Evolutionary conservation across 2,329 filamentous ascomycete species (phyloP), one percentile per base, ranked within the genome.

Genomic region (Colletotrichum truncatum): DNA sequence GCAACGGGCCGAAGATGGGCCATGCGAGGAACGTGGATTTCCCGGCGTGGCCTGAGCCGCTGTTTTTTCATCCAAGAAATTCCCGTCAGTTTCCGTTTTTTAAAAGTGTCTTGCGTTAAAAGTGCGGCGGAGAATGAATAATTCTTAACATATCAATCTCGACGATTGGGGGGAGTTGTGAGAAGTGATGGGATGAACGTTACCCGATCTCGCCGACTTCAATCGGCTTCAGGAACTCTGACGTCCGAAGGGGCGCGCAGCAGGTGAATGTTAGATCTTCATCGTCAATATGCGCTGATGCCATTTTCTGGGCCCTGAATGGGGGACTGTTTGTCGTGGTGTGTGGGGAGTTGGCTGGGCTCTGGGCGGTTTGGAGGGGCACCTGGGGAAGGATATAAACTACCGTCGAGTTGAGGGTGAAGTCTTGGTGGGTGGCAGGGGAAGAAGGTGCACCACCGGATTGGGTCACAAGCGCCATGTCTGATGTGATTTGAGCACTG

Each of bases 1-100:
- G 80, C 39, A 94, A 77, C 0, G 91, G 86, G 0, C 89, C 90
- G 38, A 92, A 78, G 39, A 90, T 77, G 0, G 92, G 92, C 73
- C 85, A 85, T 11, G 86, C 78, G 72, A 80, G 83, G 73, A 93
- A 92, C 3, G 84, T 74, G 16, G 73, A 72, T 4, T 75, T 69
- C 60, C 74, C 71, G 16, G 72, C 73, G 63, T 72, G 66, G 10
- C 71, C 71, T 28, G 41, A 54, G 12, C 70, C 70, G 25, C 39
- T 66, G 32, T 52, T n/a, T 18, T 32, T 55, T n/a, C n/a, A n/a
- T n/a, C n/a, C n/a, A 18, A 7, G 32, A 28, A 12, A 26, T 14
- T 4, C 6, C 28, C 6, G 16, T 55, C 18, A 45, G 52, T n/a
- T 21, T 43, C 6, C n/a, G n/a, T n/a, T n/a, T n/a, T n/a, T n/a